Evolutionary conservation across 2,329 filamentous ascomycete species (phyloP), one percentile per base, ranked within the genome.

Genomic region (Stemphylium vesicarium): DNA sequence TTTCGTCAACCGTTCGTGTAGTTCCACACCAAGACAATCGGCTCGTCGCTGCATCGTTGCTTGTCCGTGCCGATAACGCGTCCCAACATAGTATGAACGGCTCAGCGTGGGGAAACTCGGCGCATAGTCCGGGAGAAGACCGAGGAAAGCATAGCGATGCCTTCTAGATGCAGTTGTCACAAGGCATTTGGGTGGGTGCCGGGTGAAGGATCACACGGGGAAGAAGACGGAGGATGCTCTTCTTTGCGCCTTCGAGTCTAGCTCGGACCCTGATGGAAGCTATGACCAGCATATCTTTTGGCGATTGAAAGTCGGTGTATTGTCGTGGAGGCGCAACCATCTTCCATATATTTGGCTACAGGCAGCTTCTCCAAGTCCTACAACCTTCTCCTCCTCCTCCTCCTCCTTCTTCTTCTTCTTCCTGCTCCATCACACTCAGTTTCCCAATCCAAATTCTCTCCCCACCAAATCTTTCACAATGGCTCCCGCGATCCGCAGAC

Each of bases 401-500:
- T 29, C 26, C 26, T 29, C n/a, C n/a, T n/a, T n/a, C n/a, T n/a
- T n/a, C n/a, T n/a, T n/a, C n/a, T n/a, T n/a, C n/a, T n/a, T n/a
- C n/a, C n/a, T n/a, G n/a, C n/a, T n/a, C 7, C 24, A 26, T 26
- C 24, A 26, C 8, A 26, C 24, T 8, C 24, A 9, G 8, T 26
- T 26, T 26, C 7, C 8, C 24, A 26, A 26, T 26, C 8, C 7
- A 26, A 2, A 26, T 26, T 7, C 26, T 29, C 26, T 29, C 26
- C 26, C 26, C 26, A 11, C 26, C 26, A 29, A 29, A 11, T 29
- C 35, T n/a, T 46, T n/a, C 54, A 62, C 55, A 63, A 77, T 76
- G 73, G 49, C 63, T 37, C 63, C 70, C 20, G 64, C 65, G 10
- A 50, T 71, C 29, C 76, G 74, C 55, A 77, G 77, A 66, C 77